A percentile compares a stretch with the other conserved stretches of the same genome.
Evolutionary conservation across 345 rosid genomes (phyloP).

Genomic region (Pelargonium nanum): DNA sequence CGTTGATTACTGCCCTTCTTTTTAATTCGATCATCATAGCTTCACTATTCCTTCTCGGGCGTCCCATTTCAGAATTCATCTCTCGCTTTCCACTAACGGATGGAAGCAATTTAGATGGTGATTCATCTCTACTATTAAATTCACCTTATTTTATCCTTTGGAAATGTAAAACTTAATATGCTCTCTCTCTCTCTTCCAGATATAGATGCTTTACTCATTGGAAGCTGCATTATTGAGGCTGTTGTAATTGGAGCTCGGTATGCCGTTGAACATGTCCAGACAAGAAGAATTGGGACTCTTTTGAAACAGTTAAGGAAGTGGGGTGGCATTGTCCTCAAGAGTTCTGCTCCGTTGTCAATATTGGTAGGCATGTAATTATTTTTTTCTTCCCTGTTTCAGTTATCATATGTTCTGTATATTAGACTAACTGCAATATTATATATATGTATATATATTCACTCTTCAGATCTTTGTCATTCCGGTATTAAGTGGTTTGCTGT

Average conservation of each 20-base stretch:
- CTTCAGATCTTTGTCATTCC: too few species aligned
- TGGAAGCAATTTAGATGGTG: constrained; percentile 8
- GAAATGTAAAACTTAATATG: too few species aligned
- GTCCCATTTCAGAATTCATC: background rate
- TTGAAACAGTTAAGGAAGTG: background rate
- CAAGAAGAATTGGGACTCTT: constrained; percentile 6
- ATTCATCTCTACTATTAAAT: too few species aligned
- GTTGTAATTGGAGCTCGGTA: background rate
- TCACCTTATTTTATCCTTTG: too few species aligned
- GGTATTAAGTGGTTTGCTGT: constrained; percentile 12
- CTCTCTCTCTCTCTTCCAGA: constrained; percentile 7
- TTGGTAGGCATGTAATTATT: too few species aligned
- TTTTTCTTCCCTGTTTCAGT: too few species aligned
- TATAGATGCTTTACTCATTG: constrained; percentile 11
- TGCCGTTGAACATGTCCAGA: constrained; percentile 7
- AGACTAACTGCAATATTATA: background rate
- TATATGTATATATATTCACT: too few species aligned
- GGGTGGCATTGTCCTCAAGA: constrained; percentile 2
- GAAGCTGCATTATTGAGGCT: constrained; percentile 8
- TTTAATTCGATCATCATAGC: constrained; percentile 9
- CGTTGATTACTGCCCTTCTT: constrained; percentile 9
- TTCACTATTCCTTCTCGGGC: constrained; percentile 14
- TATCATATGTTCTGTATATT: too few species aligned
- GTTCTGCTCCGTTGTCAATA: too few species aligned
- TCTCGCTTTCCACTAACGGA: constrained; percentile 1